Evolutionary conservation across 2,329 filamentous ascomycete genomes (phyloP).

Genomic region (Parastagonospora avenae): DNA sequence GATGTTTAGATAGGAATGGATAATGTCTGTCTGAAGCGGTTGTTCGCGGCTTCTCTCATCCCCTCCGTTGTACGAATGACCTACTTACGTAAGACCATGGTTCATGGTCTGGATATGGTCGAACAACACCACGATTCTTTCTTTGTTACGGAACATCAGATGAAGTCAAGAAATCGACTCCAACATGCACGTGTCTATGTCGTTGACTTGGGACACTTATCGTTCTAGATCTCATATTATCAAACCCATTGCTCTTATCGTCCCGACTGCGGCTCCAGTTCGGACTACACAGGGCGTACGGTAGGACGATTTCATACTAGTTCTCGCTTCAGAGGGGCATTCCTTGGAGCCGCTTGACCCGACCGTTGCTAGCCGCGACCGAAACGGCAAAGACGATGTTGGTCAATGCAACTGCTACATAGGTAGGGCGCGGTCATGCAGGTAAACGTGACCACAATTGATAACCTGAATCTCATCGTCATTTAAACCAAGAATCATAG

Average conservation of each 20-base stretch:
- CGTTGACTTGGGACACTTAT: no score
- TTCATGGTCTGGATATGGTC: no score
- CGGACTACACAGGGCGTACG: no score
- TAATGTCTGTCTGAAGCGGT: conserved; percentile 26
- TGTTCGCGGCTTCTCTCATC: conserved; percentile 31
- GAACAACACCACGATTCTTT: conserved; percentile 4
- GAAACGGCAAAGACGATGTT: conserved; percentile 23
- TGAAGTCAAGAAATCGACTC: not conserved
- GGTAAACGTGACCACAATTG: not conserved
- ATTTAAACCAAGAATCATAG: not conserved
- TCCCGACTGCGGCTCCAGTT: not conserved
- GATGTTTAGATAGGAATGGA: conserved; percentile 6
- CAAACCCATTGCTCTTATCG: not conserved
- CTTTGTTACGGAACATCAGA: not conserved
- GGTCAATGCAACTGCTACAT: conserved; percentile 24
- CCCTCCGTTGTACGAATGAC: conserved; percentile 7
- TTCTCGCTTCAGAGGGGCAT: conserved; percentile 10
- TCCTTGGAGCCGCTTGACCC: conserved; percentile 26
- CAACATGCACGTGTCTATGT: not conserved
- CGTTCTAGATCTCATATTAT: not conserved
- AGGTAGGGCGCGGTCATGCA: conserved; percentile 26
- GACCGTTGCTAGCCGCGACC: conserved; percentile 43
- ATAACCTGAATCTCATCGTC: conserved; percentile 2
- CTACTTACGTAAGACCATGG: no score
- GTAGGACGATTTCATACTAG: not conserved